These are phyloP conservation scores for Corinectria fuckeliana DNA, from an alignment of 2,329 filamentous ascomycete species.

Conservation along the genomic window DNA sequence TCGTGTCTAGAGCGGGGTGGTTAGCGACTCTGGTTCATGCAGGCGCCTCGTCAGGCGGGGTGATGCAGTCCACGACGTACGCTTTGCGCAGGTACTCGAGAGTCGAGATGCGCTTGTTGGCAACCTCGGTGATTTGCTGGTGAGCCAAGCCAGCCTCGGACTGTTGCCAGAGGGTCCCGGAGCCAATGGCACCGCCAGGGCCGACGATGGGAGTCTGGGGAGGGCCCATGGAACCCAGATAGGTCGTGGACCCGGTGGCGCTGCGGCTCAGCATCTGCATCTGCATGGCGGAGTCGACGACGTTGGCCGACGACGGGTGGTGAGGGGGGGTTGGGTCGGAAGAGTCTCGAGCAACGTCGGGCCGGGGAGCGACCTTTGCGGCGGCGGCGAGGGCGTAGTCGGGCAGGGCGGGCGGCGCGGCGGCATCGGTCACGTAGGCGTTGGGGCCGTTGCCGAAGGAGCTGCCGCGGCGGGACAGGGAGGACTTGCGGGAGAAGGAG, in stretches of 20 bases:
- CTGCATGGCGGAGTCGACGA: conserved; percentile 48
- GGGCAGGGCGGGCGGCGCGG: conserved; percentile 59
- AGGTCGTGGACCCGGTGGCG: conserved; percentile 44
- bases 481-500: conserved; percentile 61
- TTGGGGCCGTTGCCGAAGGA: conserved; percentile 47
- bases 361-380: conserved; percentile 48
- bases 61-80: conserved; percentile 62
- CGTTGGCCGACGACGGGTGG: conserved; percentile 30
- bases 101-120: conserved; percentile 91
- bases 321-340: conserved; percentile 7
- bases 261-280: conserved; percentile 56
- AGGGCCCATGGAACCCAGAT: conserved; percentile 26
- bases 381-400: conserved; percentile 59
- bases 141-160: conserved; percentile 58
- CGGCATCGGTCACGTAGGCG: conserved; percentile 52
- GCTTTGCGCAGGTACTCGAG: conserved; percentile 91
- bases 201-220: conserved; percentile 13
- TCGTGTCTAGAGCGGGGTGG: conserved; percentile 70
- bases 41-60: not conserved
- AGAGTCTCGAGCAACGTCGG: conserved; percentile 25
- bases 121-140: conserved; percentile 79
- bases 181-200: conserved; percentile 29
- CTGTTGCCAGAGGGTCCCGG: conserved; percentile 44
- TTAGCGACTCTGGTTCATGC: not conserved
- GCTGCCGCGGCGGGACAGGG: conserved; percentile 54